Conservation (phyloP, 495 filamentous ascomycete genomes). For the Lepidopterella palustris region DNA sequence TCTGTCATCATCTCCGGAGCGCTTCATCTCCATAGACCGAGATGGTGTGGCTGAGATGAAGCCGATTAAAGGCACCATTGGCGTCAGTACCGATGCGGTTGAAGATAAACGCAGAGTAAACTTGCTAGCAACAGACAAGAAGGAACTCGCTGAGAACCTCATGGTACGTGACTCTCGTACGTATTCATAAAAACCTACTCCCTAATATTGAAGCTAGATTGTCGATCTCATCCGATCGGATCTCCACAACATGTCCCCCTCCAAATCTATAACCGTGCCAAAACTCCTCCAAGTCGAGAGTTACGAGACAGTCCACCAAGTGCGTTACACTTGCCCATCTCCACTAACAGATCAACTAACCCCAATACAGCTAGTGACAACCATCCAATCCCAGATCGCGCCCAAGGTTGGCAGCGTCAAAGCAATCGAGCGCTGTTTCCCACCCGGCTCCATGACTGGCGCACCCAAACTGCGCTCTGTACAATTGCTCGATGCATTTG, state of each 20-base stretch:
- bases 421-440: background rate
- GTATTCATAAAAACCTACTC: background rate
- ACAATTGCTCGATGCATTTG: background rate
- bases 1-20: background rate
- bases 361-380: background rate
- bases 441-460: background rate
- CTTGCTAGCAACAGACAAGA: background rate
- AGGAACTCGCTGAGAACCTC: background rate
- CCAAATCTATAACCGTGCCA: background rate
- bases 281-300: background rate
- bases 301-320: background rate
- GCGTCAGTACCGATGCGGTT: background rate
- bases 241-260: background rate
- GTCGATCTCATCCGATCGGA: background rate
- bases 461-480: background rate
- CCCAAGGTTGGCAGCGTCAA: background rate
- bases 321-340: background rate
- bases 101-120: background rate
- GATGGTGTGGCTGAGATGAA: background rate
- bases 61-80: background rate
- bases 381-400: background rate
- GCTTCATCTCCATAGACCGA: background rate
- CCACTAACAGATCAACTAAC: background rate
- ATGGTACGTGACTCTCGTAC: background rate
- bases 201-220: background rate